Evolutionary conservation across 805 yeast species (phyloP), one percentile per base, ranked within the genome.

Genomic region (Nakazawaea anatomiae): DNA sequence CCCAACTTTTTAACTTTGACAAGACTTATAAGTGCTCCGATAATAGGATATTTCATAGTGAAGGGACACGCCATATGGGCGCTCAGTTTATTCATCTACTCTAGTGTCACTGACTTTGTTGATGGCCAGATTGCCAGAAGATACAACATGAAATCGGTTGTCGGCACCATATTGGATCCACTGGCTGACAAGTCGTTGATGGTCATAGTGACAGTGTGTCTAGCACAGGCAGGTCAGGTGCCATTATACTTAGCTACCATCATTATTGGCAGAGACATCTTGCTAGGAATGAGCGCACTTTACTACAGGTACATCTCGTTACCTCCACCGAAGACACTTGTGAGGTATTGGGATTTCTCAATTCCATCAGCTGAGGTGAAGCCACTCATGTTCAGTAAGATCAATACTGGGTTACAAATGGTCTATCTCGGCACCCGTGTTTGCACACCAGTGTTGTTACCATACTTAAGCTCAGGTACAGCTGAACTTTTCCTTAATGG

Each of bases 391-490:
- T 80, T 95, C 28, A 89, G 96, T 10, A 92, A 92, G 64, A 76
- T 82, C 66, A 94, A 94, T 69, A 94, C 99, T 0, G 89, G 84
- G 1, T 76, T 94, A 54, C 99, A 94, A 65, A 92, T 94, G 97
- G 63, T 87, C 2, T 91, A 91, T 59, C 77, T 94, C 42, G 96
- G 86, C 0, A 61, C 75, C 12, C 76, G 81, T 49, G 80, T 86
- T 49, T 67, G 78, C 14, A 72, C 75, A 49, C 87, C 87, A 0
- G 82, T 79, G 1, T 50, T 76, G 14, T 42, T 69, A 38, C 58
- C 68, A 1, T 65, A 73, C 10, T 53, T 76, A 8, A 60, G 61
- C 11, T 63, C 70, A 1, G 58, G 61, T 4, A 54, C 55, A 6
- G 58, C 70, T 47, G 63, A 64, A 39, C 5, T 43, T 39, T 54